phyloP scores from a whole-genome alignment of 257 asterid species.

The Solanum verrucosum region DNA sequence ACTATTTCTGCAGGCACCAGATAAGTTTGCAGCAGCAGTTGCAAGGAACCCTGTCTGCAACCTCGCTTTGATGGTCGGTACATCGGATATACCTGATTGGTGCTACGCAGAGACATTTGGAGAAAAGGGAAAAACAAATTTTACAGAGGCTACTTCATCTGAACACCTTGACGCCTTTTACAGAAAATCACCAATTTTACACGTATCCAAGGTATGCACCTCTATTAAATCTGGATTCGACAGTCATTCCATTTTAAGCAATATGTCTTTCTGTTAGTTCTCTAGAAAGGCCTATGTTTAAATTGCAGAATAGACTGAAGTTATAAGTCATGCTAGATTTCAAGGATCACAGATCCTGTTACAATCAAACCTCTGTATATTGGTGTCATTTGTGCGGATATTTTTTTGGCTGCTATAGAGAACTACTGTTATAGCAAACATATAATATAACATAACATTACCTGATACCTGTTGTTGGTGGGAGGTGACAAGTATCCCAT shows the following conservation, averaged over 20 bases:
- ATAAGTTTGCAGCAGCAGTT: conserved; percentile 82
- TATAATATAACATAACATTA: background rate
- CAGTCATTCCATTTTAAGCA: background rate
- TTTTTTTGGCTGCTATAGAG: background rate
- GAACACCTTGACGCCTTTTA: conserved; percentile 55
- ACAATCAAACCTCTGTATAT: background rate
- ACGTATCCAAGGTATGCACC: conserved; percentile 55
- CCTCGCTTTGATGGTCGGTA: conserved; percentile 91
- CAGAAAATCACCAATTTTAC: conserved; percentile 81
- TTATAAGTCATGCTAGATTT: background rate
- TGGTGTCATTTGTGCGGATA: background rate
- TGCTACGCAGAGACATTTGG: conserved; percentile 69
- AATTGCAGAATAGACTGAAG: background rate
- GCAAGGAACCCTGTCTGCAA: conserved; percentile 93
- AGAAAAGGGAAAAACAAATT: conserved; percentile 42
- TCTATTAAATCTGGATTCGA: background rate
- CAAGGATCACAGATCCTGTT: background rate
- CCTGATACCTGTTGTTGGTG: background rate
- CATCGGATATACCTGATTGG: conserved; percentile 93
- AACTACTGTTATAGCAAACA: background rate
- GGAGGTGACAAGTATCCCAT: background rate
- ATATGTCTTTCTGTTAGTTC: background rate
- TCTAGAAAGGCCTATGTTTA: background rate
- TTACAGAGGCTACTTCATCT: conserved; percentile 69
- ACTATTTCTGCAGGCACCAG: conserved; percentile 57